Conservation (phyloP, 78 protist species). For the Planoprotostelium fungivorum region DNA sequence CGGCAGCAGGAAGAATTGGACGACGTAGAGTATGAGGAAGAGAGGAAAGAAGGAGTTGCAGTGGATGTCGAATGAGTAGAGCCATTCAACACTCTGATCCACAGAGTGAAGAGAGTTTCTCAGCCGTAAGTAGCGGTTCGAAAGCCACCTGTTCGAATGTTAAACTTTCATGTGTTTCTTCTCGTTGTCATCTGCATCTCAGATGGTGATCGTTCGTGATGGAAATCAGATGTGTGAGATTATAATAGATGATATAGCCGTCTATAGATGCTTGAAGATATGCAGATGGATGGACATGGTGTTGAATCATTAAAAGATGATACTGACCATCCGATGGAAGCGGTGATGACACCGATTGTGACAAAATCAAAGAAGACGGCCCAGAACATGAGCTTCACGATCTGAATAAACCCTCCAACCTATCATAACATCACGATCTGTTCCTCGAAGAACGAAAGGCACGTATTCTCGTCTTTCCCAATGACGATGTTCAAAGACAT, state of each 20-base stretch:
- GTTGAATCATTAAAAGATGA: background rate
- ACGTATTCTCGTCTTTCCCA: no score
- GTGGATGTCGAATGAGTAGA: slow-evolving; percentile 93
- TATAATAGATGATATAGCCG: no score
- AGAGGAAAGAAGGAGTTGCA: slow-evolving; percentile 92
- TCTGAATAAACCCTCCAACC: background rate
- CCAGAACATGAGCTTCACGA: slow-evolving; percentile 43
- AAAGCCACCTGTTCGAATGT: slow-evolving; percentile 19
- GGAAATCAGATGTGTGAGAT: no score
- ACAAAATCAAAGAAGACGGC: slow-evolving; percentile 72
- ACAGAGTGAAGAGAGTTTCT: slow-evolving; percentile 59
- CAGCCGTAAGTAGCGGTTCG: slow-evolving; percentile 51
- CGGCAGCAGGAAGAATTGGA: slow-evolving; percentile 79
- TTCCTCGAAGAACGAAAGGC: background rate
- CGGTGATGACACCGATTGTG: slow-evolving; percentile 45
- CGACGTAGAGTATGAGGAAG: slow-evolving; percentile 65
- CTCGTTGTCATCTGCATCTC: no score
- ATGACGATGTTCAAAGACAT: no score
- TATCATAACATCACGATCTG: background rate
- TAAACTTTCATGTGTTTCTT: no score
- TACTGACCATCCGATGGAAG: slow-evolving; percentile 59
- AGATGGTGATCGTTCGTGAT: no score
- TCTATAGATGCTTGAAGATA: no score
- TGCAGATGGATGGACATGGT: no score
- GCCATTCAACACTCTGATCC: slow-evolving; percentile 87